Conservation (phyloP, 805 yeast species). For the Lipomyces anomalus region DNA sequence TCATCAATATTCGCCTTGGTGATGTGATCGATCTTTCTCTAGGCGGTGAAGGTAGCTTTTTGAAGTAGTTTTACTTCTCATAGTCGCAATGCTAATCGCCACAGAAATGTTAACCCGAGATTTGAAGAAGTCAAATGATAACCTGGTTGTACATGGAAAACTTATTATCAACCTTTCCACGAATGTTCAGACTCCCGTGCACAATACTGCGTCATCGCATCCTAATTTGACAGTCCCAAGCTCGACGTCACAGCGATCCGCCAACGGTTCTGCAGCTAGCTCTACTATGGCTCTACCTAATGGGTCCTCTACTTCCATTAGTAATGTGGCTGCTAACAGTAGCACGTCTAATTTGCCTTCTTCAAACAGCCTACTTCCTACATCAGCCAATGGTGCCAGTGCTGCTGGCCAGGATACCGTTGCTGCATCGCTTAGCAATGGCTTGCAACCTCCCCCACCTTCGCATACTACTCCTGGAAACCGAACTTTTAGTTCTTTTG, state of each 20-base stretch:
- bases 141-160: conserved; percentile 88
- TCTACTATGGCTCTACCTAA: conserved; percentile 1
- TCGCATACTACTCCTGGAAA: conserved; percentile 26
- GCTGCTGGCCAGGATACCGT: too few relatives aligned
- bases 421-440: too few relatives aligned
- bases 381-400: too few relatives aligned
- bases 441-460: too few relatives aligned
- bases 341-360: conserved; percentile 23
- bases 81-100: too few relatives aligned
- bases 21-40: conserved; percentile 64
- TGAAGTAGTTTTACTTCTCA: neutral
- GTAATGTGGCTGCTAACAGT: conserved; percentile 29
- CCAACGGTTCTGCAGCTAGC: conserved; percentile 29
- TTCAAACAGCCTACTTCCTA: too few relatives aligned
- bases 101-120: conserved; percentile 94
- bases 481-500: conserved; percentile 85
- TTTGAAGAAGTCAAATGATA: conserved; percentile 84
- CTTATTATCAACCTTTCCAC: conserved; percentile 52
- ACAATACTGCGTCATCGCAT: too few relatives aligned
- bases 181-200: conserved; percentile 23
- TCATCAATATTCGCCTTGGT: conserved; percentile 82
- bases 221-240: conserved; percentile 13
- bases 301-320: conserved; percentile 28
- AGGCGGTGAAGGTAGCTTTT: conserved; percentile 38
- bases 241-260: conserved; percentile 14